Conservation (phyloP, 108 stramenopile species). For the Aurantiochytrium sp. region DNA sequence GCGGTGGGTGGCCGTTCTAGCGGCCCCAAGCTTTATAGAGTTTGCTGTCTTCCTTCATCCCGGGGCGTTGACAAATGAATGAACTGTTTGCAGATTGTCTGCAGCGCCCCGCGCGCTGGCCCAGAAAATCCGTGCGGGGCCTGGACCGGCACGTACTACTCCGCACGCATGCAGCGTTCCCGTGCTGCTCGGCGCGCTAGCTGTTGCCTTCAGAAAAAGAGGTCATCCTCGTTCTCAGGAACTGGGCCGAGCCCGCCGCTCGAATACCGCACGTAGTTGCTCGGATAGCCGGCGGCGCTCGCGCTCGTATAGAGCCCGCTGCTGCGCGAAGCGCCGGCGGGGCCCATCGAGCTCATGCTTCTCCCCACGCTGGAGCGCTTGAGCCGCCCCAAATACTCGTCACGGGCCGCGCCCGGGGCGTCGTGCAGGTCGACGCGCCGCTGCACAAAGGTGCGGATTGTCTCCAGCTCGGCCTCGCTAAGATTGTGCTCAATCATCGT, state of each 20-base stretch:
- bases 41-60: no score
- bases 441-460: conserved; percentile 17
- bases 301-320: not conserved
- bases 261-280: not conserved
- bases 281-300: not conserved
- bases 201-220: not conserved
- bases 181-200: no score
- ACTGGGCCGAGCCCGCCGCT: not conserved
- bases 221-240: not conserved
- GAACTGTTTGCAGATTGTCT: no score
- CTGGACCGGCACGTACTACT: no score
- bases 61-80: no score
- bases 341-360: not conserved
- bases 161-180: no score
- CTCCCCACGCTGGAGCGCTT: not conserved
- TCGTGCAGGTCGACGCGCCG: not conserved
- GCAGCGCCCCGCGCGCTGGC: no score
- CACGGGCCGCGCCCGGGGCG: not conserved
- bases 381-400: not conserved
- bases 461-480: conserved; percentile 13
- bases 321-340: not conserved
- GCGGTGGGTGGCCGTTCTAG: no score
- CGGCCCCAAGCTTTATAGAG: no score
- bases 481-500: not conserved
- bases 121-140: no score